Conservation (phyloP, 2,329 filamentous ascomycete species). For the Aspergillus brunneoviolaceus region DNA sequence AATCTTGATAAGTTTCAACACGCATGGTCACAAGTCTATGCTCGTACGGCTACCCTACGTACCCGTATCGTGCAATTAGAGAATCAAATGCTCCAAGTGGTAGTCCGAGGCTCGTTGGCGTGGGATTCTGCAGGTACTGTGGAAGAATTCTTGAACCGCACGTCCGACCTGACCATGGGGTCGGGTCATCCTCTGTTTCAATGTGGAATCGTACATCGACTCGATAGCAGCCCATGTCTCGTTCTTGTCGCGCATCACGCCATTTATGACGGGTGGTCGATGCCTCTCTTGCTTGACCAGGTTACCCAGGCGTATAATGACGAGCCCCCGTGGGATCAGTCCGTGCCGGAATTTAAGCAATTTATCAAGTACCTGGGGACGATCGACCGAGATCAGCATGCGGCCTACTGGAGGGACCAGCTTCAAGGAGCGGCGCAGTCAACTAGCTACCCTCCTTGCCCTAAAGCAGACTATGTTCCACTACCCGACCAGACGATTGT, state of each 20-base stretch:
- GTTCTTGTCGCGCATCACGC: conserved; percentile 38
- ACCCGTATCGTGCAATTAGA: too few relatives aligned
- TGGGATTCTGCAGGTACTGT: too few relatives aligned
- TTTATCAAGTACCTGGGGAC: conserved; percentile 44
- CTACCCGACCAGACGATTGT: background rate
- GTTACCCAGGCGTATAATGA: conserved; percentile 21
- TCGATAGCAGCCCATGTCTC: background rate
- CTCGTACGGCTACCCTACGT: background rate
- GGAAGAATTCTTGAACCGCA: too few relatives aligned
- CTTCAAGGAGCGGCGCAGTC: background rate
- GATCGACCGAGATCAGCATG: background rate
- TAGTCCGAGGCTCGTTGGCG: too few relatives aligned
- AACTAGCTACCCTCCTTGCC: background rate
- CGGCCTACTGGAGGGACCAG: background rate
- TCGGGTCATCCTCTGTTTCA: background rate
- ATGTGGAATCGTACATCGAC: background rate
- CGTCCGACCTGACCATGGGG: background rate
- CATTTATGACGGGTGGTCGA: conserved; percentile 47
- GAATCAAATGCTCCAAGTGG: too few relatives aligned
- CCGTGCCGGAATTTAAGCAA: conserved; percentile 44
- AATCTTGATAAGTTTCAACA: background rate
- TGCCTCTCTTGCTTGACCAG: conserved; percentile 24
- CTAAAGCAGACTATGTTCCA: background rate
- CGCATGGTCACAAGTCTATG: conserved; percentile 1
- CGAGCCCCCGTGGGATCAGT: conserved; percentile 43